Base-by-base conservation (phyloP, 805 yeast species). In the Metschnikowia bowlesiae region DNA sequence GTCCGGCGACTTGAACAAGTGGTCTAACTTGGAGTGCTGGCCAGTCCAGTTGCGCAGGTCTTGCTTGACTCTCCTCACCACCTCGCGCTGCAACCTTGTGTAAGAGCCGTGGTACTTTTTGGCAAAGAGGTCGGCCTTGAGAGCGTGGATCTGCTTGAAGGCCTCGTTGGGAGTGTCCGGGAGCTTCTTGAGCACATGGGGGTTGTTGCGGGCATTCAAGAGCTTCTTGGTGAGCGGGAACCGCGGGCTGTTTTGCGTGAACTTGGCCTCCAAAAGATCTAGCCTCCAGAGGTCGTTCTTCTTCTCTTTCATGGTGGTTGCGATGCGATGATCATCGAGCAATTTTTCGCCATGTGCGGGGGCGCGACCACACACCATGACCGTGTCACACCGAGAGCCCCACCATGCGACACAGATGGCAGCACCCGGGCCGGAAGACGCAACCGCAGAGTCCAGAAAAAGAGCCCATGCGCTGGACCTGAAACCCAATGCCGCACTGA, bases 181-280 rank as follows among this genome's bases (percentile, higher is more conserved):
- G 9, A 76, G 59, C 49, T 70, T 68, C 48, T 74, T 65, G 44
- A 76, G 55, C 44, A 74, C 62, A 53, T 75, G 75, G 31, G 66
- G 64, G 46, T 69, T 73, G 49, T 69, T 68, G 56, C 75, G 76
- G 1, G 85, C 78, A 35, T 64, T 62, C 37, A 77, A 62, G 45
- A 80, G 64, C 55, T 67, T 71, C 54, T 69, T 76, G 2, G 86
- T 81, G 44, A 73, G 71, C 1, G 74, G 68, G 59, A 70, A 81
- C 51, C 87, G 67, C 1, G 84, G 78, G 16, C 65, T 59, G 28
- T 68, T 57, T 6, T 68, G 60, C 31, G 72, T 61, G 64, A 70
- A 80, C 58, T 77, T 75, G 36, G 73, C 70, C 56, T 83, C 86
- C 35, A 83, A 64, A 28, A 82, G 62, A 58, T 83, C 88, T 41